Evolutionary conservation across 805 yeast genomes (phyloP), one percentile per base, ranked within the genome.

Genomic region (Komagataella pseudopastoris): DNA sequence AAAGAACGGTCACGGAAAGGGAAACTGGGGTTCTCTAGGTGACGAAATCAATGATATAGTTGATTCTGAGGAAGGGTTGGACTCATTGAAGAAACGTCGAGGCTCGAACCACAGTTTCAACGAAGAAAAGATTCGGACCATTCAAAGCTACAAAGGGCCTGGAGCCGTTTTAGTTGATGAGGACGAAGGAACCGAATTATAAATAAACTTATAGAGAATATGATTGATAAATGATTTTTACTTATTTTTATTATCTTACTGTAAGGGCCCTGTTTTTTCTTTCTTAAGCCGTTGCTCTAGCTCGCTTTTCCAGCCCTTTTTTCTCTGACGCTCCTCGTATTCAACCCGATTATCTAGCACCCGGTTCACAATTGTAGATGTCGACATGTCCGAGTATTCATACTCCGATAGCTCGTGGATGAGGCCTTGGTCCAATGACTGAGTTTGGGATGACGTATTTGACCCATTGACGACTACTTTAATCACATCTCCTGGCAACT

Each of bases 1-100:
- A 77, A 88, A 86, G 64, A 75, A 76, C 53, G 97, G 97, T 49
- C 84, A 83, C 39, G 97, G 97, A 48, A 81, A 80, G 59, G 83
- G 82, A 57, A 88, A 88, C 61, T 88, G 96, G 96, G 97, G 97
- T 47, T 70, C 72, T 54, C 75, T 80, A 6, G 91, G 89, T 30
- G 95, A 86, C 58, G 96, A 88, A 59, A 63, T 83, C 50, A 77
- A 78, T 48, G 86, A 80, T 55, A 63, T 85, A 55, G 74, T 77
- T 53, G 78, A 76, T 51, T 68, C 74, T 17, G 86, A 83, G 49
- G 82, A 78, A 55, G 71, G 80, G 55, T 71, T 73, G 4, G 71
- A 72, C 4, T 67, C 75, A 16, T 67, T 71, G 60, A 69, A 69
- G 51, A 72, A 71, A 58, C 70, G 81, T 65, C 62, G 81, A 52